Conservation (phyloP, 2,329 filamentous ascomycete genomes). For the Sarocladiaceae sp. region DNA sequence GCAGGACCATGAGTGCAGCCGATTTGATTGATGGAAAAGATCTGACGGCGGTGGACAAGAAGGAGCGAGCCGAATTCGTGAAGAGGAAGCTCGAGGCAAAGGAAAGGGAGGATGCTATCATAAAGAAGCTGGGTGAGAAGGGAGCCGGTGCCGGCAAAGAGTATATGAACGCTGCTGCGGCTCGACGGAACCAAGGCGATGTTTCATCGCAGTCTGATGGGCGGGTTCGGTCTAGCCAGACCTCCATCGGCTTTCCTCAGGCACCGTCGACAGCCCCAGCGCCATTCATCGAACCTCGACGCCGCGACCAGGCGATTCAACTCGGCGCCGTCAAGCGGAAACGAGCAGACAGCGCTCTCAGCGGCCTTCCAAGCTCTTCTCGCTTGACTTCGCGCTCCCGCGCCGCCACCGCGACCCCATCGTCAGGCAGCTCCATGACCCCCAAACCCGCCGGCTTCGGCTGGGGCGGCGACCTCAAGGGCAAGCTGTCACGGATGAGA, state of each 20-base stretch:
- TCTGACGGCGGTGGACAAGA: constrained; percentile 47
- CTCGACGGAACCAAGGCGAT: background rate
- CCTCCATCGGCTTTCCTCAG: background rate
- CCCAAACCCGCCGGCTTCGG: constrained; percentile 32
- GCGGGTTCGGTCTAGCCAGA: background rate
- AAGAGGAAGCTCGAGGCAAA: constrained; percentile 58
- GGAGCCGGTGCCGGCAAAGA: constrained; percentile 63
- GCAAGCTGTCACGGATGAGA: constrained; percentile 56
- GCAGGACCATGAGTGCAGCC: constrained; percentile 46
- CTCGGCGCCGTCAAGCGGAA: constrained; percentile 58
- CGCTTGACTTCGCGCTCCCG: constrained; percentile 22
- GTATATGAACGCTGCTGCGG: constrained; percentile 46
- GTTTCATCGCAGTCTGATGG: background rate
- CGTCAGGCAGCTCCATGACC: constrained; percentile 11
- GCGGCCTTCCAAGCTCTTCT: constrained; percentile 21
- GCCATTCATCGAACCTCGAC: constrained; percentile 24
- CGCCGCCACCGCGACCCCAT: constrained; percentile 10
- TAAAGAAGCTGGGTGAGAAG: constrained; percentile 57
- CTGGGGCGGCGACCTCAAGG: constrained; percentile 50
- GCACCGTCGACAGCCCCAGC: background rate
- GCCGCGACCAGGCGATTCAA: constrained; percentile 39
- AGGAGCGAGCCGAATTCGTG: constrained; percentile 58
- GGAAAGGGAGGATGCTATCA: constrained; percentile 68
- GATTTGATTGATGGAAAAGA: constrained; percentile 61
- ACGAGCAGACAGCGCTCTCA: constrained; percentile 42